Base-by-base conservation (phyloP, 768 basidiomycete species). In the Rhodotorula babjevae region DNA sequence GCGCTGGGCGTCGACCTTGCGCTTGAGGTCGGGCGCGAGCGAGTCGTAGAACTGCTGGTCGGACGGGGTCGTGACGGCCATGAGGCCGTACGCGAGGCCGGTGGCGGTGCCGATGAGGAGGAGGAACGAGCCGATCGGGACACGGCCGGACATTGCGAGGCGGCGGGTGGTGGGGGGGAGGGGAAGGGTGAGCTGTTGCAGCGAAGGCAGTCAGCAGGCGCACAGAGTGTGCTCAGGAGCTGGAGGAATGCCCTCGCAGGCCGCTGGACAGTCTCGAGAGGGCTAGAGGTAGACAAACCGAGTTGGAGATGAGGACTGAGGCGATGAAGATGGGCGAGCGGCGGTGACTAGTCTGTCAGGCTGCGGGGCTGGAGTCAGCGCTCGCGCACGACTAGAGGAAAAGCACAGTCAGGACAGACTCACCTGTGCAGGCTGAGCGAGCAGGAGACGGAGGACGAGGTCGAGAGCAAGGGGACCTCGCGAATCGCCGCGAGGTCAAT, bases 21-120 rank as follows among this genome's bases (percentile, higher is more conserved):
- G 57, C 65, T 74, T 67, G 58, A 74, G 66, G 29, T 74, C 73
- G 40, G 73, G 73, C 8, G 47, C 27, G 33, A 74, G 61, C 12
- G 65, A 36, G 62, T 69, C 65, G 68, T 74, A 74, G 58, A 74
- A 70, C 36, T 74, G 57, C 66, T 70, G 58, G 33, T 74, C 73
- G 23, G 42, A 64, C 21, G 73, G 73, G 18, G 73, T 74, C 15
- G 73, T 74, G 18, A 58, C 53, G 25, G 73, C 65, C 73, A 74
- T 74, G 65, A 74, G 46, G 16, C 62, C 65, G 62, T 74, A 74
- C 10, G 68, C 73, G 33, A 70, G 31, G 29, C 55, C 58, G 31
- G 69, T 67, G 44, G 70, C 55, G 19, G 40, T 62, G 11, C 49
- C 52, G 42, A 65, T 74, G 33, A 70, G 33, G 57, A 74, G n/a